These are phyloP conservation scores for Piper betle DNA, from an alignment of 164 flowering plant species.

Conservation along the genomic window DNA sequence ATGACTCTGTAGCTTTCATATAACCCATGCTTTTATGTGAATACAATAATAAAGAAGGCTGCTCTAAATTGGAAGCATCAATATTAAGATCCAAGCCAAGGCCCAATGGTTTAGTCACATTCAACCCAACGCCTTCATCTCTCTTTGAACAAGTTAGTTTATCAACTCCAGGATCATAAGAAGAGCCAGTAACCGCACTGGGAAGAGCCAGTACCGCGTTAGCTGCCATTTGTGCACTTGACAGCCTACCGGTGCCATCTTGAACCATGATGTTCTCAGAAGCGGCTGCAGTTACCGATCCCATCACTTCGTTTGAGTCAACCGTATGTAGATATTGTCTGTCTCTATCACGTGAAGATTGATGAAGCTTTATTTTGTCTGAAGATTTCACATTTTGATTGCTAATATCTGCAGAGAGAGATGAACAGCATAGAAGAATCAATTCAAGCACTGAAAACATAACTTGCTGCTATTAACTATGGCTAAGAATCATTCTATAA, in stretches of 20 bases:
- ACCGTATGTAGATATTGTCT: too few species aligned
- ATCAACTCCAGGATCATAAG: constrained; percentile 7
- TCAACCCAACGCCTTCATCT: constrained; percentile 7
- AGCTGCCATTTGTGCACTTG: constrained; percentile 27
- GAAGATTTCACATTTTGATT: too few species aligned
- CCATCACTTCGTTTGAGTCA: too few species aligned
- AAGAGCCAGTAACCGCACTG: constrained; percentile 2
- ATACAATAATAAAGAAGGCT: constrained; percentile 21
- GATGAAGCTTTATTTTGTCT: too few species aligned
- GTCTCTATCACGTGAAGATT: too few species aligned
- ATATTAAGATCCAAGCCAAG: constrained; percentile 43
- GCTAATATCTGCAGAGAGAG: too few species aligned
- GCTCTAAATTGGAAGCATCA: constrained; percentile 30
- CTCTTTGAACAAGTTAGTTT: constrained; percentile 5
- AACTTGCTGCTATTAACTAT: too few species aligned
- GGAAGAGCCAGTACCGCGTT: constrained; percentile 3
- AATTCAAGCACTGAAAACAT: too few species aligned
- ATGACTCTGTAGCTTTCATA: constrained; percentile 31
- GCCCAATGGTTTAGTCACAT: constrained; percentile 13
- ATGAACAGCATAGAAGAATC: too few species aligned
- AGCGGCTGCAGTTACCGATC: too few species aligned
- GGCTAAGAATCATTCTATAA: too few species aligned
- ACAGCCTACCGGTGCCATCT: constrained; percentile 3
- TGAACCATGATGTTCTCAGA: constrained; percentile 6
- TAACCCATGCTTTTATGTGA: constrained; percentile 20